phyloP scores from a whole-genome alignment of 1,284 basidiomycete species.

The Naganishia sp. region DNA sequence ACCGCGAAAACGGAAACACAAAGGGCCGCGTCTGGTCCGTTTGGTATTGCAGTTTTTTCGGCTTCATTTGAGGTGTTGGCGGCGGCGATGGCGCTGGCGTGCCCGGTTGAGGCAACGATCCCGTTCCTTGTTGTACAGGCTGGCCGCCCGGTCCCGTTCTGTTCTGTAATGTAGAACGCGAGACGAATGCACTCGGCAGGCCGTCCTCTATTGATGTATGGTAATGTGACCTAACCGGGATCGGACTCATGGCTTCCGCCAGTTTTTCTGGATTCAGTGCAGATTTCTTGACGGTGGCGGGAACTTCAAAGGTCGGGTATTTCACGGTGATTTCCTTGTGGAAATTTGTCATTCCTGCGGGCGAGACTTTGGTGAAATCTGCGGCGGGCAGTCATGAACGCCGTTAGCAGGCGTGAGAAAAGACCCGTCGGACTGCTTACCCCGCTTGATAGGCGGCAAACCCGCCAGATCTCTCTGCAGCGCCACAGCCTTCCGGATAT shows the following conservation, averaged over 20 bases:
- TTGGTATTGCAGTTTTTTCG: slow-evolving; percentile 98
- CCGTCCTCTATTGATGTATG: slow-evolving; percentile 64
- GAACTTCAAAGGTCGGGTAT: slow-evolving; percentile 77
- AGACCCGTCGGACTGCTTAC: slow-evolving; percentile 42
- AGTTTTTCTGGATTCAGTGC: slow-evolving; percentile 60
- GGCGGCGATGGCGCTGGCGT: slow-evolving; percentile 89
- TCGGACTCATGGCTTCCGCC: slow-evolving; percentile 86
- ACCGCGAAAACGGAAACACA: slow-evolving; percentile 85
- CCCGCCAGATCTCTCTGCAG: slow-evolving; percentile 80
- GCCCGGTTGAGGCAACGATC: slow-evolving; percentile 47
- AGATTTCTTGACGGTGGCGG: slow-evolving; percentile 46
- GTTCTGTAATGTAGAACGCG: slow-evolving; percentile 10
- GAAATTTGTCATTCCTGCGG: slow-evolving; percentile 83
- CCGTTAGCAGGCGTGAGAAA: neutral
- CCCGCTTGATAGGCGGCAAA: slow-evolving; percentile 65
- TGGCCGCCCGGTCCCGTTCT: slow-evolving; percentile 18
- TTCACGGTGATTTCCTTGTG: slow-evolving; percentile 85
- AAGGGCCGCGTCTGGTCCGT: slow-evolving; percentile 95
- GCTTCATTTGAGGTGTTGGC: slow-evolving; percentile 71
- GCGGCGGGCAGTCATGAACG: slow-evolving; percentile 39
- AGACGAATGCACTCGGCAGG: slow-evolving; percentile 32
- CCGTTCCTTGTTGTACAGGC: slow-evolving; percentile 32
- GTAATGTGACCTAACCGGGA: slow-evolving; percentile 88
- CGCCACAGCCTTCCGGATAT: slow-evolving; percentile 78
- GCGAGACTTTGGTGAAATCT: slow-evolving; percentile 74